phyloP scores from a whole-genome alignment of 1,284 basidiomycete genomes.

The Stygiomarasmius scandens region DNA sequence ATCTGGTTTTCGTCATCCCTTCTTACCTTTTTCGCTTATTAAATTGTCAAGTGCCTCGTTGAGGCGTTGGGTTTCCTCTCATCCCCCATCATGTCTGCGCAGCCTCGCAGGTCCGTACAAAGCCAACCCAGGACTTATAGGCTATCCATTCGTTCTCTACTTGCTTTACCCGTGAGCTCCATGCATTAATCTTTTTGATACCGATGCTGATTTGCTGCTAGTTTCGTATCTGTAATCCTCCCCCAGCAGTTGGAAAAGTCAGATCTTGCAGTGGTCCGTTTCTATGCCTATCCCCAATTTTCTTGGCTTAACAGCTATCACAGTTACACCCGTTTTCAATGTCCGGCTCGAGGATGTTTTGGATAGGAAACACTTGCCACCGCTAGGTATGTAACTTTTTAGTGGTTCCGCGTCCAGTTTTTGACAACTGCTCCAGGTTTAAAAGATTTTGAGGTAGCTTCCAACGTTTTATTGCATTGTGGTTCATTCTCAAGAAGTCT shows the following conservation, averaged over 20 bases:
- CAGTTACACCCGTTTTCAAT: slow-evolving; percentile 60
- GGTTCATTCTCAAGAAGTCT: slow-evolving; percentile 5
- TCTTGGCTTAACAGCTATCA: slow-evolving; percentile 8
- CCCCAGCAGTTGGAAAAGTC: slow-evolving; percentile 65
- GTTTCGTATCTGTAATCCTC: slow-evolving; percentile 69
- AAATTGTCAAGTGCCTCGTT: no score
- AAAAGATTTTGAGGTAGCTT: slow-evolving; percentile 68
- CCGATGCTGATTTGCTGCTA: slow-evolving; percentile 24
- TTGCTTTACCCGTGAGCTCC: slow-evolving; percentile 51
- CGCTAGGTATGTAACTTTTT: slow-evolving; percentile 45
- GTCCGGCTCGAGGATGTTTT: slow-evolving; percentile 71
- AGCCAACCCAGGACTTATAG: slow-evolving; percentile 51
- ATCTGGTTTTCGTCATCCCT: no score
- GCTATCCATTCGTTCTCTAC: slow-evolving; percentile 46
- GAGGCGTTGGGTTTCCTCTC: no score
- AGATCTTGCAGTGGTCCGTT: slow-evolving; percentile 56
- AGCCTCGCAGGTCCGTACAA: no score
- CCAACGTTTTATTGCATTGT: neutral
- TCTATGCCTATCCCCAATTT: slow-evolving; percentile 1
- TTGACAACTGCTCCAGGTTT: slow-evolving; percentile 41
- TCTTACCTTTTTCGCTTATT: no score
- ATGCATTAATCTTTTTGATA: neutral
- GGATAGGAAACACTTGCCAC: slow-evolving; percentile 70
- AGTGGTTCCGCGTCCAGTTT: slow-evolving; percentile 41
- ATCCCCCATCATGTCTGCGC: no score